These are phyloP conservation scores for Symbiodinium natans DNA, from an alignment of 73 alveolate genomes.

Conservation along the genomic window DNA sequence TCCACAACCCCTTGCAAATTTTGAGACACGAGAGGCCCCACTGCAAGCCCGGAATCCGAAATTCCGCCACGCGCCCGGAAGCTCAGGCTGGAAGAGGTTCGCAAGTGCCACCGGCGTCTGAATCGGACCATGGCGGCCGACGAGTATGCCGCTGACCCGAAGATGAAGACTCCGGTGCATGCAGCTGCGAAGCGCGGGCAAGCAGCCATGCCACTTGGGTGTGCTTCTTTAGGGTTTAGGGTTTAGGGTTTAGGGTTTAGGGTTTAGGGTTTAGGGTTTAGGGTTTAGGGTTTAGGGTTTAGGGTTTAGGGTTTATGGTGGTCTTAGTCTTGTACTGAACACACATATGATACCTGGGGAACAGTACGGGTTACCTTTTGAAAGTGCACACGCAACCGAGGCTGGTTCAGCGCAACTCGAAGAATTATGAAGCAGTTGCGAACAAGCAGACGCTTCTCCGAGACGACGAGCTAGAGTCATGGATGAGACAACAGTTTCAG, in stretches of 20 bases:
- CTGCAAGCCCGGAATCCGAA: not conserved
- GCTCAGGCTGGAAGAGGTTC: slow-evolving; percentile 57
- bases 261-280: no score
- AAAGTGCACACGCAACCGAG: no score
- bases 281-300: no score
- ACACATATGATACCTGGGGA: no score
- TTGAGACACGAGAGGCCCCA: not conserved
- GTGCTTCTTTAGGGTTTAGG: no score
- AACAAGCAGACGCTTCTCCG: slow-evolving; percentile 41
- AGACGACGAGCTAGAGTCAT: slow-evolving; percentile 73
- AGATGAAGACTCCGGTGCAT: slow-evolving; percentile 75
- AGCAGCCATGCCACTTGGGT: slow-evolving; percentile 54
- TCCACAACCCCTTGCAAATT: no score
- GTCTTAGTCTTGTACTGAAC: no score
- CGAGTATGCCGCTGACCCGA: slow-evolving; percentile 48
- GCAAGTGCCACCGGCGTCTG: slow-evolving; percentile 73
- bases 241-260: no score
- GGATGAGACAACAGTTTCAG: slow-evolving; percentile 92
- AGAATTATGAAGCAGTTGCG: slow-evolving; percentile 76
- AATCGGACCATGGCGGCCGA: slow-evolving; percentile 46
- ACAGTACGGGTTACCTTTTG: no score
- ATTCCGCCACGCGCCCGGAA: not conserved
- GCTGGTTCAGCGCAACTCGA: slow-evolving; percentile 87
- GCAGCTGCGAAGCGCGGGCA: slow-evolving; percentile 76
- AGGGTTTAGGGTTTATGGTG: no score